Base-by-base conservation (phyloP, 1,284 basidiomycete genomes). In the Ceratobasidium theobromae region DNA sequence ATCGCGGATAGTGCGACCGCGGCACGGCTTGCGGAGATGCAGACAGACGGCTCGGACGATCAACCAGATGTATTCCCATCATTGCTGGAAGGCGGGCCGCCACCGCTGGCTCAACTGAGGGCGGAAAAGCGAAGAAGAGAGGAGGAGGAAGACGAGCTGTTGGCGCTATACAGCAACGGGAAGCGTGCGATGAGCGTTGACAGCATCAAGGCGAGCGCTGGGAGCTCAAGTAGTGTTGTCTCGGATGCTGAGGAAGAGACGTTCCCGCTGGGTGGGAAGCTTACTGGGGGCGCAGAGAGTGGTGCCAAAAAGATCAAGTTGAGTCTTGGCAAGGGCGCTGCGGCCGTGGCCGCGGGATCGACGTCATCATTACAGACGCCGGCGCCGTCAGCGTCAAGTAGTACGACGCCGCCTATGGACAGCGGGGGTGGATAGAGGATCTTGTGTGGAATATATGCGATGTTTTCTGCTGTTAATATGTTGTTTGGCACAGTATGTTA, bases 221-320 rank as follows among this genome's bases (percentile, higher is more conserved):
- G 43, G 8, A 25, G 82, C 69, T 72, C 76, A 27, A 75, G 77
- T 18, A 72, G 72, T 35, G 76, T 78, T 70, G 83, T 80, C 72
- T 77, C 78, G 54, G 72, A 72, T 28, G 53, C 49, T 1, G 66
- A 55, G 18, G 67, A 67, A 41, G 71, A 70, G 32, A 49, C 72
- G 71, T 30, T 72, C 71, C 38, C 70, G 67, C 68, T 70, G 45
- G 71, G 73, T 54, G 45, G 46, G 53, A 70, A 43, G 43, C 32
- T 55, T 18, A 14, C 35, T 49, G 28, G 16, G 53, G n/a, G 49
- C 46, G 67, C 66, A 73, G 65, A 87, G 72, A 86, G 87, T 66
- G 82, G 84, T 65, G 84, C 86, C 40, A 89, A 87, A 78, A 89
- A 89, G 77, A 83, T 92, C 72, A 90, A 89, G 77, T 78, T 92